Conservation (phyloP, 148 eudicot species). For the Nepenthes gracilis region DNA sequence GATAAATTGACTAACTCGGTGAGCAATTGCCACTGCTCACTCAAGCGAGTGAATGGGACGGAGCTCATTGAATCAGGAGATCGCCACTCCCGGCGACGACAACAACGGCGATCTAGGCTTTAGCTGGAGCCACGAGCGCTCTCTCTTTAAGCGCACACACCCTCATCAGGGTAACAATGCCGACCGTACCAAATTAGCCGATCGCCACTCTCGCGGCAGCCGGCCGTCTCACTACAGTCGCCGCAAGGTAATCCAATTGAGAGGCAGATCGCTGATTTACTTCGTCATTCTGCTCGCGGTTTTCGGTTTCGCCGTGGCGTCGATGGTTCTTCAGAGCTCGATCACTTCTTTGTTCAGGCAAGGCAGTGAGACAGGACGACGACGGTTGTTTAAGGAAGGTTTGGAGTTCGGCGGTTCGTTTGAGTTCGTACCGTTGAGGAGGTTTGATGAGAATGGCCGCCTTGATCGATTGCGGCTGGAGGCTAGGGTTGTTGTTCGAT, state of each 20-base stretch:
- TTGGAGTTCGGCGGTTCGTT: conserved; percentile 53
- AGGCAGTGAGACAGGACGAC: conserved; percentile 21
- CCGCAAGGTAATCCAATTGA: conserved; percentile 22
- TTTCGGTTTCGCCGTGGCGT: conserved; percentile 54
- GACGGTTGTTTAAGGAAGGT: conserved; percentile 17
- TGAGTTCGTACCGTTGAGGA: conserved; percentile 31
- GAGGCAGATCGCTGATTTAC: conserved; percentile 54
- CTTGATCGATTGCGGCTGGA: conserved; percentile 37
- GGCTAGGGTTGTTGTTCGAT: conserved; percentile 43
- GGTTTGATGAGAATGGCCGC: conserved; percentile 18
- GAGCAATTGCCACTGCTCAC: too few species aligned
- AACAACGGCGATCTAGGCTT: conserved; percentile 28
- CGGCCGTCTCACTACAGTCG: conserved; percentile 20
- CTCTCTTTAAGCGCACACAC: conserved; percentile 47
- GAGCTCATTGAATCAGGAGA: conserved; percentile 20
- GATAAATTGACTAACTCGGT: too few species aligned
- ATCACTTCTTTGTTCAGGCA: conserved; percentile 39
- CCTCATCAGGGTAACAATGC: neutral
- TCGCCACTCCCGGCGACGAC: conserved; percentile 8
- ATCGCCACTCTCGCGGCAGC: conserved; percentile 20
- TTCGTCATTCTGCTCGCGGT: conserved; percentile 41
- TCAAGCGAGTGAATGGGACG: conserved; percentile 12
- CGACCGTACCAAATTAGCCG: conserved; percentile 21
- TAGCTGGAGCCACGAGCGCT: conserved; percentile 53
- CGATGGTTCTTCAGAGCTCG: conserved; percentile 74